Base-by-base conservation (phyloP, 2,329 filamentous ascomycete genomes). In the Colletotrichum spaethianum region DNA sequence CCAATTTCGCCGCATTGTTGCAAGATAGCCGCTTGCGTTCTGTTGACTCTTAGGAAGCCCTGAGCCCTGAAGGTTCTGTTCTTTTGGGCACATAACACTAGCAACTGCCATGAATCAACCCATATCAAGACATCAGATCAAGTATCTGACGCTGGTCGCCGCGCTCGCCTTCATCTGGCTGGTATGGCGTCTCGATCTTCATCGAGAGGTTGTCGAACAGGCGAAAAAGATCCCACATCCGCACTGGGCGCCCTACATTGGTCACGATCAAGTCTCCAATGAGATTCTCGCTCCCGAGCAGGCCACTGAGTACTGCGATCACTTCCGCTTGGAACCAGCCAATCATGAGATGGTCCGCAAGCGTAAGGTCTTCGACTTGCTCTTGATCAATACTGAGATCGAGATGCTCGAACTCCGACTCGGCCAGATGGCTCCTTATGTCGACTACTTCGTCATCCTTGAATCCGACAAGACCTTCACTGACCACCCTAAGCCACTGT, bases 351-450 rank as follows among this genome's bases (percentile, higher is more conserved):
- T 46, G 44, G 44, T 46, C 4, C 44, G 44, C 20, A 46, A 23
- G 1, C 44, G 44, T 18, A 46, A 46, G 44, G 44, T 46, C 20
- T 46, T 23, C 78, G 91, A 93, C 77, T 82, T 93, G 1, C 84
- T 91, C 76, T 87, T 92, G 83, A 80, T 92, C 75, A 91, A 90
- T 74, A 87, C 84, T 2, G 91, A 92, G 80, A 83, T 92, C 18
- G 90, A 92, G 80, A 91, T 89, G 85, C 84, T 92, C 52, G 90
- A 93, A 78, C 88, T 93, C 61, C 88, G 90, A 14, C 82, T 93
- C 3, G 85, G 89, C 75, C 88, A 88, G 3, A 84, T 91, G 20
- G 87, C 87, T 67, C 79, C 86, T 52, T 81, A 87, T 50, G 89
- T 92, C 72, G 90, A 93, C 80, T 91, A 91, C 79, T 93, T 91